Evolutionary conservation across 2,329 filamentous ascomycete species (phyloP).

Genomic region (Microdochium bolleyi): DNA sequence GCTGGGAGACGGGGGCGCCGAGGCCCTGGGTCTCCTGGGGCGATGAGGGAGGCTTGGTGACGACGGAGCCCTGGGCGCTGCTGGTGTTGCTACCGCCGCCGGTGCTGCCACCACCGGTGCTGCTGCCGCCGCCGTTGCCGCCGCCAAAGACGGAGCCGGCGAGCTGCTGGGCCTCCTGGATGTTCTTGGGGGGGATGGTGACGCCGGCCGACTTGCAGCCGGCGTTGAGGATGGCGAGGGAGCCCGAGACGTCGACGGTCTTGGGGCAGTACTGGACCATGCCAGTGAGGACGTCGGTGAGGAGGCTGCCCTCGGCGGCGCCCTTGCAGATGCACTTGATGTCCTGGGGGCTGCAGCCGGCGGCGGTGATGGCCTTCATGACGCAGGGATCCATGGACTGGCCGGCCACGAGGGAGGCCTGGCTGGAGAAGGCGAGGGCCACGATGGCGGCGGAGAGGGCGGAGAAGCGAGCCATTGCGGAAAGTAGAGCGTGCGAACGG

Average conservation of each 20-base stretch:
- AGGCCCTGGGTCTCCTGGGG: slow-evolving; percentile 3
- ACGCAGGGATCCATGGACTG: slow-evolving; percentile 20
- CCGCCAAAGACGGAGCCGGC: slow-evolving; percentile 5
- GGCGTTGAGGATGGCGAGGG: slow-evolving; percentile 23
- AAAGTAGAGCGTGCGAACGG: too few relatives aligned
- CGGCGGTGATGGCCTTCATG: slow-evolving; percentile 22
- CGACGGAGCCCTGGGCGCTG: slow-evolving; percentile 6
- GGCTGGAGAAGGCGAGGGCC: slow-evolving; percentile 13
- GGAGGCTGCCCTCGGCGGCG: slow-evolving; percentile 20
- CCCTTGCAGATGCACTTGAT: slow-evolving; percentile 27
- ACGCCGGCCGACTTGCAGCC: slow-evolving; percentile 19
- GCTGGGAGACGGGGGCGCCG: slow-evolving; percentile 6
- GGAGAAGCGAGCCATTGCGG: background rate
- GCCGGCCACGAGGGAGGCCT: slow-evolving; percentile 14
- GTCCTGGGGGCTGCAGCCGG: slow-evolving; percentile 21
- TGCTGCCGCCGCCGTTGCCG: background rate
- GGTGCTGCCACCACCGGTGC: background rate
- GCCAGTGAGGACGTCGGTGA: slow-evolving; percentile 27
- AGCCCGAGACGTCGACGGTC: slow-evolving; percentile 19
- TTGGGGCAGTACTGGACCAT: slow-evolving; percentile 27
- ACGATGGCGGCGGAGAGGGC: slow-evolving; percentile 10
- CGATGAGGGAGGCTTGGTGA: background rate
- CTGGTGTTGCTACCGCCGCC: slow-evolving; percentile 2
- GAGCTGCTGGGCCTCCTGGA: slow-evolving; percentile 21
- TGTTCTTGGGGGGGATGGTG: slow-evolving; percentile 20